phyloP scores from a whole-genome alignment of 108 stramenopile genomes.

The Nitzschia inconspicua region DNA sequence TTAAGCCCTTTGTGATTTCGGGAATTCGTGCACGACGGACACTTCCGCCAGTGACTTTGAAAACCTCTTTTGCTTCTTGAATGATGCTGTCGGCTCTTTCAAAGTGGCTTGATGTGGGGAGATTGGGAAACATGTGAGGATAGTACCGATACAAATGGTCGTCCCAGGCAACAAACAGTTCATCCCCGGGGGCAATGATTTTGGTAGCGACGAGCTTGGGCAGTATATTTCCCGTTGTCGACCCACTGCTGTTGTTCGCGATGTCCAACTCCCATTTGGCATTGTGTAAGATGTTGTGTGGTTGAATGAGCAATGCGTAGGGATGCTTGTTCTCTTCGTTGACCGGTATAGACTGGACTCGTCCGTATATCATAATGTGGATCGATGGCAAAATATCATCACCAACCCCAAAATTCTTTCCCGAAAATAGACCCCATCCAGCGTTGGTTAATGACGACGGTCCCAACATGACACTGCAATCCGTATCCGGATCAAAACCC shows the following conservation, averaged over 20 bases:
- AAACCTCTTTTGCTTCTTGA: too few species aligned
- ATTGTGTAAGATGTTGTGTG: neutral
- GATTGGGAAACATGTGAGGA: neutral
- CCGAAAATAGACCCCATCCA: slow-evolving; percentile 4
- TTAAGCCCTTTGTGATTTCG: too few species aligned
- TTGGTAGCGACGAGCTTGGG: slow-evolving; percentile 38
- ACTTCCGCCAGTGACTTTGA: too few species aligned
- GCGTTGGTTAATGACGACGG: neutral
- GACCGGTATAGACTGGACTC: too few species aligned
- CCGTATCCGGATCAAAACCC: neutral
- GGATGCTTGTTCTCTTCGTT: too few species aligned
- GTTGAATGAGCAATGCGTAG: too few species aligned
- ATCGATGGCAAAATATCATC: too few species aligned
- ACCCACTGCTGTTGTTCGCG: neutral
- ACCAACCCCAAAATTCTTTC: neutral
- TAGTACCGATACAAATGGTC: slow-evolving; percentile 7
- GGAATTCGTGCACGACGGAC: too few species aligned
- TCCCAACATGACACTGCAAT: neutral
- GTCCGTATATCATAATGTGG: too few species aligned
- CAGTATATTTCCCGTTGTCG: too few species aligned
- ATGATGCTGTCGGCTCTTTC: too few species aligned
- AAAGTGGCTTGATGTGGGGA: too few species aligned
- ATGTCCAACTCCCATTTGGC: neutral
- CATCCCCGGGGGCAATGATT: slow-evolving; percentile 57
- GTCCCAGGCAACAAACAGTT: slow-evolving; percentile 67